Evolutionary conservation across 75 land plant genomes (phyloP).

Genomic region (Pseudotsuga menziesii): DNA sequence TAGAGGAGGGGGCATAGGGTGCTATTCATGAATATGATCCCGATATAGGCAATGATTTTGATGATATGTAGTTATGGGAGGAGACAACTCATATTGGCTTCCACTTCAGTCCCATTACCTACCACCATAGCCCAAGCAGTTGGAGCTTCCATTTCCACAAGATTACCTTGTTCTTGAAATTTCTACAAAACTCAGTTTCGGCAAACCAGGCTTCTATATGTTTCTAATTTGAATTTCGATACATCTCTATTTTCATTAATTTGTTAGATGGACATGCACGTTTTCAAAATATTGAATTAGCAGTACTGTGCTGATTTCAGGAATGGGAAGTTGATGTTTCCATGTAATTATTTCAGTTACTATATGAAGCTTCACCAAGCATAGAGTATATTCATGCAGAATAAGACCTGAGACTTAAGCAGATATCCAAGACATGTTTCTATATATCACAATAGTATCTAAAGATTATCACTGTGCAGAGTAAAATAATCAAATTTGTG

Average conservation of each 20-base stretch:
- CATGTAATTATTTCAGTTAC: too few species aligned
- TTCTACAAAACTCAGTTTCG: too few species aligned
- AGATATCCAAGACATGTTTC: not conserved
- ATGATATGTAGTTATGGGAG: too few species aligned
- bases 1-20: too few species aligned
- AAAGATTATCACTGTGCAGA: not conserved
- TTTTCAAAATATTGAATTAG: not conserved
- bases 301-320: not conserved
- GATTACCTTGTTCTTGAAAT: too few species aligned
- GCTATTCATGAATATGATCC: too few species aligned
- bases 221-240: not conserved
- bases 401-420: not conserved
- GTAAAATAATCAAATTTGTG: not conserved
- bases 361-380: not conserved
- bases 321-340: not conserved
- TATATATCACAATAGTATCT: not conserved
- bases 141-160: too few species aligned
- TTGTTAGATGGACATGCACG: not conserved
- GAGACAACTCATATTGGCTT: too few species aligned
- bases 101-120: too few species aligned
- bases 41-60: too few species aligned
- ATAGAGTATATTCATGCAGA: not conserved
- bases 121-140: too few species aligned
- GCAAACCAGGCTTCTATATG: too few species aligned
- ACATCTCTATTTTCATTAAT: not conserved